Evolutionary conservation across 2,329 filamentous ascomycete genomes (phyloP), one percentile per base, ranked within the genome.

Genomic region (Blastomyces silverae): DNA sequence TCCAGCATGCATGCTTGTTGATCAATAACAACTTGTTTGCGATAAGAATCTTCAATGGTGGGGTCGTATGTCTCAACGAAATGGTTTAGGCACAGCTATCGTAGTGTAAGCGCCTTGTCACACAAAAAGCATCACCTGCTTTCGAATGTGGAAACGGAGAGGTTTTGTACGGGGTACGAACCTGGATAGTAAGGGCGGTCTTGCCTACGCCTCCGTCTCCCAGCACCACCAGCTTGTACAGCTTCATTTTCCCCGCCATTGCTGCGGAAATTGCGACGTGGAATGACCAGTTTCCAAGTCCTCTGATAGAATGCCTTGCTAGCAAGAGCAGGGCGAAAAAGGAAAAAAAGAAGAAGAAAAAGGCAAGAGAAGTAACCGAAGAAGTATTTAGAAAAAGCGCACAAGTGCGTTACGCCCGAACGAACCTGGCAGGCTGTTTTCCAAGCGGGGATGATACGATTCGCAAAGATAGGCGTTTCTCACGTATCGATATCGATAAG

Each of bases 191-290:
- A 75, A 96, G 82, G 73, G 92, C 92, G 62, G 92, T 96, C 80
- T 96, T 96, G 72, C 92, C 92, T 67, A 96, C 92, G 79, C 92
- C 92, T 80, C 92, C 92, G 77, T 96, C 92, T 72, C 92, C 92
- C 69, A 96, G 82, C 80, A 96, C 92, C 85, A 96, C 92, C 84
- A 96, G 81, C 81, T 96, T 96, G 83, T 96, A 95, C 77, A 81
- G 53, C 75, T 92, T 92, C 91, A 95, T 95, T 83, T 93, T 92
- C 74, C 90, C 90, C 80, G 90, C 87, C 91, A 94, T 94, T 77
- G 74, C 82, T 74, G 70, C 61, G 50, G 61, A 46, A 52, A 62
- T 39, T 53, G 17, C 28, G 39, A 39, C 60, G 48, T 13, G 60
- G n/a, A 44, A n/a, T 37, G 39, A 39, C 57, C 25, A 22, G 7